Evolutionary conservation across 345 rosid species (phyloP), one percentile per base, ranked within the genome.

Genomic region (Turnera subulata): DNA sequence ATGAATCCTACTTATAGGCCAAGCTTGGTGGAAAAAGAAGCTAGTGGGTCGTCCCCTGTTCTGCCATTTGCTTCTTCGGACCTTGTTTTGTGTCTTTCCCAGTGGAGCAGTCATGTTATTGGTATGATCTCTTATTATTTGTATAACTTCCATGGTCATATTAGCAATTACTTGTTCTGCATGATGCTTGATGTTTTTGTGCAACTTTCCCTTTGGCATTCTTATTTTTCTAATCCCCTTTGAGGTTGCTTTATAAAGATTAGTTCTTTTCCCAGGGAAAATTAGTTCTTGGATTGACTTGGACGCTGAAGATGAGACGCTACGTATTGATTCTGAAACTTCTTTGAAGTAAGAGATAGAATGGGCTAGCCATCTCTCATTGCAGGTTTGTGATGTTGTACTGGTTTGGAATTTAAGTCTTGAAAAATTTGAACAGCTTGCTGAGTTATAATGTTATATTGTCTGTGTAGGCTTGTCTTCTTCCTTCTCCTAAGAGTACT

Each of bases 71-170:
- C 95, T 77, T 85, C 82, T 43, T 93, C 97, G 1, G 99, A 93
- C 73, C 80, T 93, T 53, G 83, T 87, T 44, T 68, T 93, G 73
- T 74, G 89, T 55, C 97, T 97, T 62, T 83, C 96, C n/a, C 97
- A 85, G 70, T 89, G 99, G 99, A 93, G 99, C 53, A 82, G 88
- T 67, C 97, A 84, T 72, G 97, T 93, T 13, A 97, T 93, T 26
- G 99, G 99, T 89, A 82, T 51, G 71, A 52, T 44, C 51, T 63
- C 64, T 58, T 55, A 4, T 42, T n/a, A 14, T 22, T 24, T 17
- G 22, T 11, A 5, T 59, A 10, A 12, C n/a, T 40, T 40, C 11
- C 14, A 40, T 40, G 45, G n/a, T 40, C 45, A 40, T 5, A 40
- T 35, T 40, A 15, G 13, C 45, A 12, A 5, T 40, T 25, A 19